Conservation (phyloP, 225 moss, liverwort and hornwort genomes). For the Pleurozium schreberi region DNA sequence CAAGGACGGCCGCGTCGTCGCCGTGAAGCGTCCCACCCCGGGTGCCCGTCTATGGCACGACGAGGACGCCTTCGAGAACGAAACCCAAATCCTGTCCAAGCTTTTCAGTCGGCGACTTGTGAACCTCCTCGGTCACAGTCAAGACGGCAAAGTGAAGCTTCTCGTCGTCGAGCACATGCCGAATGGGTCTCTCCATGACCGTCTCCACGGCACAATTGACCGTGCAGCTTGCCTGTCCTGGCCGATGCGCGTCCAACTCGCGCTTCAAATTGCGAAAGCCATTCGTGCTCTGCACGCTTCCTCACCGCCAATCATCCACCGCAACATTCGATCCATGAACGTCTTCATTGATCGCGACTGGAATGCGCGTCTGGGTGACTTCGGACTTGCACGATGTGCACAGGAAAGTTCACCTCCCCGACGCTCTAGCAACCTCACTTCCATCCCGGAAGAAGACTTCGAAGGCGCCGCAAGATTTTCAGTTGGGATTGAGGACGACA, state of each 20-base stretch:
- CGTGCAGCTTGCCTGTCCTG: conserved; percentile 34
- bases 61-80: conserved; percentile 66
- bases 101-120: conserved; percentile 62
- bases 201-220: conserved; percentile 45
- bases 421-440: conserved; percentile 10
- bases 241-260: conserved; percentile 70
- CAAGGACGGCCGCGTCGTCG: conserved; percentile 58
- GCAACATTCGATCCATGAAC: conserved; percentile 71
- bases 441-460: conserved; percentile 22
- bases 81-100: conserved; percentile 65
- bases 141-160: conserved; percentile 52
- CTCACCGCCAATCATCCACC: conserved; percentile 62
- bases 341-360: conserved; percentile 65
- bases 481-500: background rate
- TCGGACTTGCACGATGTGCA: conserved; percentile 53
- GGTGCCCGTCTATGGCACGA: conserved; percentile 45
- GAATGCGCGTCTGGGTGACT: conserved; percentile 73
- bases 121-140: conserved; percentile 66
- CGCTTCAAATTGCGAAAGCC: conserved; percentile 66
- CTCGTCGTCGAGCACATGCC: conserved; percentile 83
- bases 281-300: conserved; percentile 65
- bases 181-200: conserved; percentile 68
- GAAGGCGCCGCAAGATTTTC: conserved; percentile 13
- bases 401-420: conserved; percentile 11
- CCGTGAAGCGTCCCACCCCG: conserved; percentile 53